Base-by-base conservation (phyloP, 1,284 basidiomycete species). In the Boletus smithii region DNA sequence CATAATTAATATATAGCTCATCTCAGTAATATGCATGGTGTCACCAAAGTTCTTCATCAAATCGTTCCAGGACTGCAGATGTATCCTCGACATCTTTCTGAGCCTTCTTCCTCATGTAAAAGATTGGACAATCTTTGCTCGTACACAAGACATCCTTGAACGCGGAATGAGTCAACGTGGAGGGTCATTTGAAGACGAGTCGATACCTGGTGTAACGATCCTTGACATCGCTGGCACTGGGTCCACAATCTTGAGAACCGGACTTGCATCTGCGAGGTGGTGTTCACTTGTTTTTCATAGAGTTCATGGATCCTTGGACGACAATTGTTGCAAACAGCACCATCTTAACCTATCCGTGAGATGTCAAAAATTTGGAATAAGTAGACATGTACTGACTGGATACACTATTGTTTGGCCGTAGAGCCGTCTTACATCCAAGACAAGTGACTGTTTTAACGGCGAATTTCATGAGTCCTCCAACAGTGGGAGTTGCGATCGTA, bases 121-220 rank as follows among this genome's bases (percentile, higher is more conserved):
- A 98, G 54, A 98, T 98, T 0, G 95, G 95, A 58, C 95, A 99
- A 69, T 99, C 95, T 62, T 91, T 95, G 63, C 91, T 95, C 0
- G 91, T 91, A 63, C 95, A 99, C 31, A 99, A 75, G 16, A 98
- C 95, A 62, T 99, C 95, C 85, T 95, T 53, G 13, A 44, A 41
- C 32, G 29, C 16, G 17, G 17, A 32, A 30, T 16, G 14, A 45
- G 35, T 52, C 41, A 53, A 46, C 3, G 29, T 31, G 16, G 9
- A 18, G 27, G 8, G 16, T 29, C 7, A 31, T 39, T 23, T n/a
- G 5, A 42, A 18, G 39, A 41, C 13, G 35, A 35, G 14, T 35
- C 4, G 71, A 42, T 55, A 91, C 91, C 75, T 95, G 92, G 68
- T 97, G 94, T 48, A 97, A 72, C 6, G 94, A 97, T 7, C 94